Base-by-base conservation (phyloP, 495 filamentous ascomycete genomes). In the Penicillium salamii region DNA sequence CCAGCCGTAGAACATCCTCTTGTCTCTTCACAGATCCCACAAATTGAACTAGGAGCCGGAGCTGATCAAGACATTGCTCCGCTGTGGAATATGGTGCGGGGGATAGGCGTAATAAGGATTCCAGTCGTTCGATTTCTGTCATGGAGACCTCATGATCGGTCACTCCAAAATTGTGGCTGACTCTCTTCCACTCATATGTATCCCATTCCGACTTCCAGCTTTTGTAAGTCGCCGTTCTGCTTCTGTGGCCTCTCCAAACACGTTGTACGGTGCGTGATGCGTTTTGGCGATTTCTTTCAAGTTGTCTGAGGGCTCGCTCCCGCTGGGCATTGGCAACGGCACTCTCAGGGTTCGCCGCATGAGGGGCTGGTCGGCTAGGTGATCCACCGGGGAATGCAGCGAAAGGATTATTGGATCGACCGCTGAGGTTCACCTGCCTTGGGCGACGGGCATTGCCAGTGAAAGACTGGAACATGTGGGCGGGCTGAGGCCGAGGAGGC, bases 391-490 rank as follows among this genome's bases (percentile, higher is more conserved):
- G 64, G 49, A 64, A 72, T 62, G 80, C 70, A 51, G 85, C 82
- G 67, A 91, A 89, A 21, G 88, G 85, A 68, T 93, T 89, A 46
- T 68, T 74, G 58, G 83, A 81, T 53, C 91, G 88, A 55, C 91
- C 95, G 42, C 89, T 92, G 49, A 98, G 85, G 67, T 98, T 96
- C 55, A 98, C 90, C 64, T 96, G 89, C 44, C 93, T 86, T 42
- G 84, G 85, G 47, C 86, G 87, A 56, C 90, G 84, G 57, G 91
- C 86, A 72, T 66, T 88, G 48, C 93, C 93, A 21, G 88, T 92
- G 69, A 98, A 98, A 32, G 85, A 87, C 47, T 84, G 84, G 68
- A 92, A 95, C 92, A 97, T 97, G 46, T n/a, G n/a, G n/a, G n/a
- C n/a, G n/a, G n/a, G n/a, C n/a, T n/a, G n/a, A n/a, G n/a, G n/a